phyloP scores from a whole-genome alignment of 768 basidiomycete species.

The Royoungia palumana region DNA sequence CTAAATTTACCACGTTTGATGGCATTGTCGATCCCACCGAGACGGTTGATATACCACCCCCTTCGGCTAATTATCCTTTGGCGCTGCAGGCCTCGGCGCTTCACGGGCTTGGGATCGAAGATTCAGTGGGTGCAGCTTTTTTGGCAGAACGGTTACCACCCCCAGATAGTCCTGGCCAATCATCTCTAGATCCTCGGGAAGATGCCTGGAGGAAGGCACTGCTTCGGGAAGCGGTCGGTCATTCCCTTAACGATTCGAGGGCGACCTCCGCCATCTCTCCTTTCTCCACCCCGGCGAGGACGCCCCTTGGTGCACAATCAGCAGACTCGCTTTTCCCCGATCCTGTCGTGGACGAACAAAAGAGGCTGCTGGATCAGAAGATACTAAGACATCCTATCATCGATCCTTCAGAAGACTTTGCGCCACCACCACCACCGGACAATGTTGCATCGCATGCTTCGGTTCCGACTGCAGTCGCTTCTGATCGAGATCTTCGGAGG shows the following conservation, averaged over 20 bases:
- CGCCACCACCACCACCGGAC: slow-evolving; percentile 18
- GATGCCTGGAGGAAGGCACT: slow-evolving; percentile 76
- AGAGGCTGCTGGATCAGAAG: slow-evolving; percentile 38
- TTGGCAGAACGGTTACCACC: slow-evolving; percentile 73
- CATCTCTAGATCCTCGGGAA: slow-evolving; percentile 51
- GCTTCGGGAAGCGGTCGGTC: slow-evolving; percentile 73
- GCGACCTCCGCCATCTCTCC: slow-evolving; percentile 37
- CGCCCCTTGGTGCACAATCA: slow-evolving; percentile 19
- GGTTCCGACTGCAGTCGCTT: slow-evolving; percentile 15
- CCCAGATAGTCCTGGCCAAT: slow-evolving; percentile 56
- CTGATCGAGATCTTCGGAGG: slow-evolving; percentile 33
- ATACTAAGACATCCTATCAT: slow-evolving; percentile 42
- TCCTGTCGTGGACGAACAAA: slow-evolving; percentile 21
- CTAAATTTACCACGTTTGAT: slow-evolving; percentile 39
- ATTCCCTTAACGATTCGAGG: slow-evolving; percentile 62
- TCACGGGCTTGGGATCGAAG: slow-evolving; percentile 68
- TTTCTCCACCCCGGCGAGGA: slow-evolving; percentile 38
- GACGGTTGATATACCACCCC: slow-evolving; percentile 73
- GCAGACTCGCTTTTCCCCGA: slow-evolving; percentile 21
- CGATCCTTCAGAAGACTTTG: slow-evolving; percentile 31
- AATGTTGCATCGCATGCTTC: slow-evolving; percentile 6
- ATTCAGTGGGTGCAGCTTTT: slow-evolving; percentile 72
- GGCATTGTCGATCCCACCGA: slow-evolving; percentile 82
- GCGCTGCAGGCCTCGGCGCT: slow-evolving; percentile 72
- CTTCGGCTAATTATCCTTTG: slow-evolving; percentile 65